phyloP scores from a whole-genome alignment of 495 filamentous ascomycete genomes.

The Penicillium pancosmium region DNA sequence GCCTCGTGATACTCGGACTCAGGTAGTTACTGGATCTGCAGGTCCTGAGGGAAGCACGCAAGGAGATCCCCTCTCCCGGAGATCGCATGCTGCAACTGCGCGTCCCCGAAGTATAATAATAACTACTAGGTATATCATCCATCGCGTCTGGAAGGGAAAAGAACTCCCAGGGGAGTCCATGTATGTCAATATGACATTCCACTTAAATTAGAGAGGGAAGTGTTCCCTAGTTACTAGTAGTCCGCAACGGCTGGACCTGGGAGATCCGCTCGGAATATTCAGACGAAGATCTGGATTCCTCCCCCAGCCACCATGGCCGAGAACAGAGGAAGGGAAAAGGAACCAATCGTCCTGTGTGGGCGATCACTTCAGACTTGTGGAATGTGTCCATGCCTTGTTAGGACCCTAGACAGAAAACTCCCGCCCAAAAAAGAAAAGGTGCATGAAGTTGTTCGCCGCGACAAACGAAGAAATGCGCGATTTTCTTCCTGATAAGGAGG shows the following conservation, averaged over 20 bases:
- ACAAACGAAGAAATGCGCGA: not conserved
- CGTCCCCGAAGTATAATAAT: not conserved
- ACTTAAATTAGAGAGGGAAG: no score
- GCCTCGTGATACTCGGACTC: not conserved
- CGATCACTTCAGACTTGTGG: conserved; percentile 18
- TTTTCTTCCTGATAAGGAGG: not conserved
- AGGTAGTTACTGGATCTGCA: conserved; percentile 9
- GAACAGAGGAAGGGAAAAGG: conserved; percentile 12
- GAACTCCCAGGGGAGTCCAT: no score
- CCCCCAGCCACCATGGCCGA: conserved; percentile 3
- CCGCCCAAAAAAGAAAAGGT: no score
- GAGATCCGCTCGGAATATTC: not conserved
- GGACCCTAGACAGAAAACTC: no score
- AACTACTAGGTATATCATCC: no score
- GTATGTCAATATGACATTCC: no score
- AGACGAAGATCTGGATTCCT: conserved; percentile 15
- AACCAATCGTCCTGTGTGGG: not conserved
- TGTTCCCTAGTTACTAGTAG: not conserved
- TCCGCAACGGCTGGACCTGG: not conserved
- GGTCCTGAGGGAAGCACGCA: conserved; percentile 19
- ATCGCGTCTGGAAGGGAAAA: no score
- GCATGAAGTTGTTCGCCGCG: no score
- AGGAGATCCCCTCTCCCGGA: conserved; percentile 3
- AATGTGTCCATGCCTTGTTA: conserved; percentile 21
- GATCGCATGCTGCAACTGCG: not conserved